These are phyloP conservation scores for Phytomonas francai DNA, from an alignment of 208 protist genomes.

Conservation along the genomic window DNA sequence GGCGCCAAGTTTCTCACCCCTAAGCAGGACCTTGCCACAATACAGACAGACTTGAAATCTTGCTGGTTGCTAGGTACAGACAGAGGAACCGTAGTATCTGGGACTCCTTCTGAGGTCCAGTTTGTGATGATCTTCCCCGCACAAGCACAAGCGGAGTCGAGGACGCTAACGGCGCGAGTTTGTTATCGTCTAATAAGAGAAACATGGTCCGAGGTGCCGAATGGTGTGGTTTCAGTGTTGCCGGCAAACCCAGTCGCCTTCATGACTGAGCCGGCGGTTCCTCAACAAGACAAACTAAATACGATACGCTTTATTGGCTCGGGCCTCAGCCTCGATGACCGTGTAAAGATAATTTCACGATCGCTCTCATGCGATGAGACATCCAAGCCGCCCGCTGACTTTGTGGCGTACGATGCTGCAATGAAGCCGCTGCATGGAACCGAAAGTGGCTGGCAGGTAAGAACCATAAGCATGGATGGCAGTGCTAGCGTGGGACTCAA, in stretches of 20 bases:
- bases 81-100: constrained; percentile 35
- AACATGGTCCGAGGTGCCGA: constrained; percentile 73
- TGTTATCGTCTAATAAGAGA: constrained; percentile 54
- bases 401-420: constrained; percentile 33
- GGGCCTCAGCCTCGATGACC: constrained; percentile 40
- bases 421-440: constrained; percentile 15
- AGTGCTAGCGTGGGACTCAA: constrained; percentile 42
- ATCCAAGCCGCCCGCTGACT: constrained; percentile 37
- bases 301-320: constrained; percentile 49
- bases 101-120: constrained; percentile 39
- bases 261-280: constrained; percentile 27
- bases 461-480: constrained; percentile 19
- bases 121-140: constrained; percentile 53
- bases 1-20: constrained; percentile 39
- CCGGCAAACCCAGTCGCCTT: constrained; percentile 74
- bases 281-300: constrained; percentile 43
- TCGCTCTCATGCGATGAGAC: constrained; percentile 55
- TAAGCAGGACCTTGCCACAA: constrained; percentile 42
- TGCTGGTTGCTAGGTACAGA: constrained; percentile 59
- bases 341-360: constrained; percentile 65
- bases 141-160: constrained; percentile 23
- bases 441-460: constrained; percentile 46
- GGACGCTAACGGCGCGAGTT: constrained; percentile 27
- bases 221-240: constrained; percentile 31
- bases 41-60: constrained; percentile 34